A percentile compares a stretch with the other conserved stretches of the same genome.
These are phyloP conservation scores for Saturnispora bothae DNA, from an alignment of 805 yeast genomes.

Conservation along the genomic window DNA sequence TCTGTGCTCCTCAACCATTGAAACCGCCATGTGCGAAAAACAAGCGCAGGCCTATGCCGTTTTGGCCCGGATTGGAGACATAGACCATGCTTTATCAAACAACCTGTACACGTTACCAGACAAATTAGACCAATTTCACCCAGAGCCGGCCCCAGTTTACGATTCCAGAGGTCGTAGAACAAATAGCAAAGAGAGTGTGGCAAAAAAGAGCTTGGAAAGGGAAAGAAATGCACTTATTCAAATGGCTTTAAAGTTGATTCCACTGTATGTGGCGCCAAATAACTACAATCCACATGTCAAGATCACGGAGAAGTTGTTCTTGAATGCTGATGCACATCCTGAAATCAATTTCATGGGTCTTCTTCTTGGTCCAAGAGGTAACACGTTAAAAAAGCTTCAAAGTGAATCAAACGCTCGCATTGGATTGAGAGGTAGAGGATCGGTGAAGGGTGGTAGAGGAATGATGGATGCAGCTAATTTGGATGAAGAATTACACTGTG, in stretches of 20 bases:
- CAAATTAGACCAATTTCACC: constrained; percentile 26
- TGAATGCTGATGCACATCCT: constrained; percentile 82
- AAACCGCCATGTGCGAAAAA: constrained; percentile 47
- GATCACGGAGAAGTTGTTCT: constrained; percentile 69
- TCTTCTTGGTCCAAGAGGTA: constrained; percentile 91
- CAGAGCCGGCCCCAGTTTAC: constrained; percentile 83
- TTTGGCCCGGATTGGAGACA: constrained; percentile 68
- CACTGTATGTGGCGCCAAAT: constrained; percentile 69
- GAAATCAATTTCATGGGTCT: constrained; percentile 88
- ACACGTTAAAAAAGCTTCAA: constrained; percentile 72
- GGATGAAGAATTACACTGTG: constrained; percentile 81
- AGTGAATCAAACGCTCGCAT: constrained; percentile 80
- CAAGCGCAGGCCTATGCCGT: constrained; percentile 69
- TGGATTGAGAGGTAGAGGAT: constrained; percentile 90
- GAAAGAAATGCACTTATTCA: constrained; percentile 79
- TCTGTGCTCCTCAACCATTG: constrained; percentile 12
- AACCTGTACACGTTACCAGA: neutral
- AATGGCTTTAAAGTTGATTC: constrained; percentile 57
- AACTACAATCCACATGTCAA: constrained; percentile 51
- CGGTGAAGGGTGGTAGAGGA: constrained; percentile 72
- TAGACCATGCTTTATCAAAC: constrained; percentile 43
- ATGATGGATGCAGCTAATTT: constrained; percentile 34
- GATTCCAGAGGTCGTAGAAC: constrained; percentile 74
- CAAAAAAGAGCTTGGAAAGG: constrained; percentile 50
- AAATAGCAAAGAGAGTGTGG: constrained; percentile 71